Evolutionary conservation across 192 early-diverging fungal genomes (phyloP).

Genomic region (Backusella psychrophila): DNA sequence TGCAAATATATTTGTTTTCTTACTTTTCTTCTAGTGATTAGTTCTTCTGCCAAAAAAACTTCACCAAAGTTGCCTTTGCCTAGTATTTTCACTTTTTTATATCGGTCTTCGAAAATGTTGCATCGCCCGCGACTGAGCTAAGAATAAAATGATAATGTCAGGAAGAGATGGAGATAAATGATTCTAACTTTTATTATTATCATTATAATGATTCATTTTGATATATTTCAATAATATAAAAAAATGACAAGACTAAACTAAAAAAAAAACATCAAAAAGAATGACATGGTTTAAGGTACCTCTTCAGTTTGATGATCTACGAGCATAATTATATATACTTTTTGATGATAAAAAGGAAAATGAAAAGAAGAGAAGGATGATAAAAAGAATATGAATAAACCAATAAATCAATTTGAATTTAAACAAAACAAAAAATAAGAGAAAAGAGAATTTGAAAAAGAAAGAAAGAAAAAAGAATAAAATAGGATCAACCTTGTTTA

Average conservation of each 20-base stretch:
- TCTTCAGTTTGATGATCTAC: not conserved
- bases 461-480: not conserved
- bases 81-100: conserved; percentile 28
- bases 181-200: not conserved
- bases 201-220: not conserved
- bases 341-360: not conserved
- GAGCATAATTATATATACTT: not conserved
- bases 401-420: not conserved
- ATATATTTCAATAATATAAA: not conserved
- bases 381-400: not conserved
- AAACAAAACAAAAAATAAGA: not conserved
- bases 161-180: not conserved
- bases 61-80: conserved; percentile 65
- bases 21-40: conserved; percentile 42
- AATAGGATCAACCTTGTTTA: conserved; percentile 6
- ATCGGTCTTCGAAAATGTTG: conserved; percentile 14
- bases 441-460: not conserved
- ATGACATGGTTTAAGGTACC: not conserved
- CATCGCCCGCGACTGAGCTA: not conserved
- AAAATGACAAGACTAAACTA: not conserved
- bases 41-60: conserved; percentile 53
- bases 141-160: not conserved
- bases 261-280: not conserved
- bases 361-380: not conserved
- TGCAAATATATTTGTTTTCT: not conserved